phyloP scores from a whole-genome alignment of 305 asterid species.

The Fraxinus floribunda region DNA sequence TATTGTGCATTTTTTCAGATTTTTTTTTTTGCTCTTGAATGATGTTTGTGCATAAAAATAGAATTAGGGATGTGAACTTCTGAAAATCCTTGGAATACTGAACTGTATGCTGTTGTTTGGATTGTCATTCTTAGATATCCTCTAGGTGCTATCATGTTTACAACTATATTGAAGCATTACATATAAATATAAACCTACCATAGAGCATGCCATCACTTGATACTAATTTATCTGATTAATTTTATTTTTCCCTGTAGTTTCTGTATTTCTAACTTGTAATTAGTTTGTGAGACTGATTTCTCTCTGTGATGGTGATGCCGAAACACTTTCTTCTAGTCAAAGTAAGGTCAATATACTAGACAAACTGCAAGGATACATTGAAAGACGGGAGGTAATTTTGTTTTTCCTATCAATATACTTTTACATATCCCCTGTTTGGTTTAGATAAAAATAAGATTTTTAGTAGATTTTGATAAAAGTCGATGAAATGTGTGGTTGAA shows the following conservation, averaged over 20 bases:
- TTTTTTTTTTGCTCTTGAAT: background rate
- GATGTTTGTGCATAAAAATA: background rate
- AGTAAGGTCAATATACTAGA: too few species aligned
- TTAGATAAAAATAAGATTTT: too few species aligned
- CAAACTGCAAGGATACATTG: slow-evolving; percentile 89
- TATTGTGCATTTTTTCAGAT: background rate
- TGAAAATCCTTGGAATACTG: background rate
- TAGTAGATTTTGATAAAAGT: background rate
- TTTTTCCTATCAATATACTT: background rate
- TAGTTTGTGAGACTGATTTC: slow-evolving; percentile 18
- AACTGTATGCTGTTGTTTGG: background rate
- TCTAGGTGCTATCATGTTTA: background rate
- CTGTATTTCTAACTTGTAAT: background rate
- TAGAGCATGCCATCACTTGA: background rate
- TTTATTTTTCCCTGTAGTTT: background rate
- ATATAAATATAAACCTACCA: background rate
- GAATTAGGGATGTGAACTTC: background rate
- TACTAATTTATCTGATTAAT: background rate
- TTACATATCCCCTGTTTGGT: background rate
- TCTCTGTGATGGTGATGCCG: slow-evolving; percentile 23
- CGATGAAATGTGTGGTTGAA: background rate
- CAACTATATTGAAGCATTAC: background rate
- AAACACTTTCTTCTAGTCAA: slow-evolving; percentile 20
- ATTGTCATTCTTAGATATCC: background rate
- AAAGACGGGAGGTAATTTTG: slow-evolving; percentile 71